Evolutionary conservation across 805 yeast species (phyloP).

Genomic region (Nadsonia fulvescens): DNA sequence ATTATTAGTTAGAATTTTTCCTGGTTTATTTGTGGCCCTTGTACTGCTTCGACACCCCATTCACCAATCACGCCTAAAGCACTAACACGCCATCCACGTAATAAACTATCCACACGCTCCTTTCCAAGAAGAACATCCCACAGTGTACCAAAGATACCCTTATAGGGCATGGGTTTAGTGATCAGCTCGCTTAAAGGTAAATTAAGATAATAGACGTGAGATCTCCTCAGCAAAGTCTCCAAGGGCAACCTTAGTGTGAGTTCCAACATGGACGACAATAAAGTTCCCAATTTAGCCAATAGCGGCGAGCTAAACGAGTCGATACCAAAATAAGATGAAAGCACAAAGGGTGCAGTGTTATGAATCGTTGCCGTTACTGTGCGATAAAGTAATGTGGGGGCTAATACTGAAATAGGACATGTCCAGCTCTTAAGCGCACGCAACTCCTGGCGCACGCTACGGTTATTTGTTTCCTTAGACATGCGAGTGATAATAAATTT

Average conservation of each 20-base stretch:
- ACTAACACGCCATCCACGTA: slow-evolving; percentile 89
- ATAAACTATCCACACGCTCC: slow-evolving; percentile 29
- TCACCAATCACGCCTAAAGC: slow-evolving; percentile 60
- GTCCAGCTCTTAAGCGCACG: slow-evolving; percentile 29
- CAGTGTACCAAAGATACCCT: slow-evolving; percentile 35
- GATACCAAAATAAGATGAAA: slow-evolving; percentile 42
- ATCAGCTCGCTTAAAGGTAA: slow-evolving; percentile 23
- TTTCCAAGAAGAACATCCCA: slow-evolving; percentile 29
- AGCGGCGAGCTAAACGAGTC: slow-evolving; percentile 49
- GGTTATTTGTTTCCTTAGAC: slow-evolving; percentile 18
- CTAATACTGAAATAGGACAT: slow-evolving; percentile 40
- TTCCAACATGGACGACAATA: slow-evolving; percentile 47
- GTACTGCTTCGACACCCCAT: slow-evolving; percentile 37
- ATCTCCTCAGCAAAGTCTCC: slow-evolving; percentile 70
- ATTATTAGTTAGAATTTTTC: neutral
- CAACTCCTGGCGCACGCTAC: slow-evolving; percentile 61
- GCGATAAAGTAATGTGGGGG: slow-evolving; percentile 54
- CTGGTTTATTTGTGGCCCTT: slow-evolving; percentile 6
- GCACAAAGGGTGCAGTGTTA: slow-evolving; percentile 45
- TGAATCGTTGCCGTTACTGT: slow-evolving; percentile 41
- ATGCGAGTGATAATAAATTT: slow-evolving; percentile 57
- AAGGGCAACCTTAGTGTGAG: slow-evolving; percentile 66
- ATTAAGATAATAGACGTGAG: slow-evolving; percentile 49
- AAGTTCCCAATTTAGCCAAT: slow-evolving; percentile 36
- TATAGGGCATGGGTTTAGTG: slow-evolving; percentile 38